Evolutionary conservation across 1,284 basidiomycete genomes (phyloP).

Genomic region (Dichomitus squalens): DNA sequence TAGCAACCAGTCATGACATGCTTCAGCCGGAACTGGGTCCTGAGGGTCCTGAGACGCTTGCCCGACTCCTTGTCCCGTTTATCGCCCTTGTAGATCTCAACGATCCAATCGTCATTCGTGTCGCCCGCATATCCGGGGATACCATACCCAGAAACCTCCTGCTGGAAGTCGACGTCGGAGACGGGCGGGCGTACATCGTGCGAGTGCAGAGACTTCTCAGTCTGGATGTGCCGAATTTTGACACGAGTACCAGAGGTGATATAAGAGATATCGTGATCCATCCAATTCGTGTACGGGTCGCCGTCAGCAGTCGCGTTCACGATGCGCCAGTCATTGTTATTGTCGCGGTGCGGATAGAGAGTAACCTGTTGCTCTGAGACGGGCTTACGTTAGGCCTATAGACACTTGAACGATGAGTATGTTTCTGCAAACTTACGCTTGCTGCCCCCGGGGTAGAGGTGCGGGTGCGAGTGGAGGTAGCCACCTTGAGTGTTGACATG

Average conservation of each 20-base stretch:
- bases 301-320: constrained; percentile 37
- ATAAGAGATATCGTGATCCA: constrained; percentile 59
- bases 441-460: constrained; percentile 87
- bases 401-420: not conserved
- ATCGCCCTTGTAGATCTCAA: constrained; percentile 84
- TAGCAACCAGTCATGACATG: constrained; percentile 93
- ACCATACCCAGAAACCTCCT: constrained; percentile 96
- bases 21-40: constrained; percentile 83
- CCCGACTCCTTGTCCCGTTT: constrained; percentile 66
- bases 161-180: constrained; percentile 99
- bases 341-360: constrained; percentile 89
- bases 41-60: constrained; percentile 77
- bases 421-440: constrained; percentile 64
- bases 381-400: constrained; percentile 1
- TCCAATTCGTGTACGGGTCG: constrained; percentile 57
- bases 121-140: constrained; percentile 86
- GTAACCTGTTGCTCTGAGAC: constrained; percentile 93
- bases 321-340: constrained; percentile 30
- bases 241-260: constrained; percentile 74
- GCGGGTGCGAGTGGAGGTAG: constrained; percentile 93
- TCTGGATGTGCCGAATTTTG: constrained; percentile 81
- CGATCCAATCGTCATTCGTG: constrained; percentile 93
- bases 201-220: constrained; percentile 90
- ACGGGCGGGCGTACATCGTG: constrained; percentile 94
- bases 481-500: constrained; percentile 98